Percentiles rank a stretch among this genome's conserved stretches.
These are phyloP conservation scores for Oemleria cerasiformis DNA, from an alignment of 306 rosid species.

Conservation along the genomic window DNA sequence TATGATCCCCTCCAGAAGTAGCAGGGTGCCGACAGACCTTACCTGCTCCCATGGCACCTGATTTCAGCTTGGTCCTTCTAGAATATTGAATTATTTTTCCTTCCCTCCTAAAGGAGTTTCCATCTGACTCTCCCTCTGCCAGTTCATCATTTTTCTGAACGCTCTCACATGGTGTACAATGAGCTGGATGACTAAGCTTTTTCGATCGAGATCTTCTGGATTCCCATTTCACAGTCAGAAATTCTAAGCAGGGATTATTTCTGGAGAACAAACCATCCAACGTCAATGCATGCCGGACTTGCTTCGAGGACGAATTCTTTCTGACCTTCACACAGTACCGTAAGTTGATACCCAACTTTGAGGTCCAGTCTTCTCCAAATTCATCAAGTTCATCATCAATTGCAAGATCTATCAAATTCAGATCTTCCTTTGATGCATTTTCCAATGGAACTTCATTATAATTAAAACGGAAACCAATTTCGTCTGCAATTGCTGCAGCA, in stretches of 20 bases:
- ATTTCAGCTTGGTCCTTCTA: constrained; percentile 71
- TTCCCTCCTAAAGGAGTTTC: constrained; percentile 29
- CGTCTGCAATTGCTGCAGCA: constrained; percentile 81
- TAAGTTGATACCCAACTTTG: constrained; percentile 78
- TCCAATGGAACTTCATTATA: constrained; percentile 73
- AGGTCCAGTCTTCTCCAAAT: constrained; percentile 87
- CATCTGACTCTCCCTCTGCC: constrained; percentile 29
- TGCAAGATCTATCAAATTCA: constrained; percentile 84
- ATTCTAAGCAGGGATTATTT: constrained; percentile 35
- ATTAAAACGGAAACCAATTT: constrained; percentile 60
- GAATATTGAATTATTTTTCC: constrained; percentile 68
- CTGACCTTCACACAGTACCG: constrained; percentile 67
- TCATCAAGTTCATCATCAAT: constrained; percentile 62
- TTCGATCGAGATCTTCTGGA: constrained; percentile 73
- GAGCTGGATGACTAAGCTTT: constrained; percentile 37
- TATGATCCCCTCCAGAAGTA: constrained; percentile 30
- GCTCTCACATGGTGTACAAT: constrained; percentile 35
- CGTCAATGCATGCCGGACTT: constrained; percentile 58
- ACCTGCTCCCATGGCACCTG: constrained; percentile 34
- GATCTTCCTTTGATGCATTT: constrained; percentile 69
- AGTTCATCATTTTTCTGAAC: constrained; percentile 45
- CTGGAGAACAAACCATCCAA: constrained; percentile 58
- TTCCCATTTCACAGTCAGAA: constrained; percentile 56
- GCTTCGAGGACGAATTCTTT: constrained; percentile 63
- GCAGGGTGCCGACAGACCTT: constrained; percentile 27